Conservation (phyloP, 129 eudicot genomes). For the Artemisia annua region DNA sequence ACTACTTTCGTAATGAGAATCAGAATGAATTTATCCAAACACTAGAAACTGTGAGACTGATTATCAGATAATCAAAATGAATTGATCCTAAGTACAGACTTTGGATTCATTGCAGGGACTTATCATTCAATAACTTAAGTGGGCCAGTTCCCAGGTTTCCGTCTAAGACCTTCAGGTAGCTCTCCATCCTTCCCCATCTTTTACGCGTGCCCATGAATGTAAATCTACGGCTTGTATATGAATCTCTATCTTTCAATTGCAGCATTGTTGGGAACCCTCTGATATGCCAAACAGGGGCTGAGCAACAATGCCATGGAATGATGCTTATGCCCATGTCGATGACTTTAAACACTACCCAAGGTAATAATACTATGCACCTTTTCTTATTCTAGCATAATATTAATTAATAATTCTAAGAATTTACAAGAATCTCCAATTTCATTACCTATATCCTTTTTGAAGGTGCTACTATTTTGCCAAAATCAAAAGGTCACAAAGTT, state of each 20-base stretch:
- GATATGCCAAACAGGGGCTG: constrained; percentile 63
- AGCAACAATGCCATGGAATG: constrained; percentile 56
- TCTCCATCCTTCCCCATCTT: background rate
- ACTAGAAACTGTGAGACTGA: background rate
- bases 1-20: background rate
- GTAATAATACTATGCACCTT: constrained; percentile 36
- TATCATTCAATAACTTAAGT: constrained; percentile 81
- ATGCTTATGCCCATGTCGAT: constrained; percentile 82
- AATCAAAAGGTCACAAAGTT: constrained; percentile 52
- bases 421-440: background rate
- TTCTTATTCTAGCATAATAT: constrained; percentile 8
- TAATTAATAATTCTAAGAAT: background rate
- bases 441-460: constrained; percentile 3
- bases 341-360: constrained; percentile 65
- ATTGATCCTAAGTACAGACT: background rate
- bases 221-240: constrained; percentile 6
- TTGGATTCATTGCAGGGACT: constrained; percentile 51
- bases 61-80: background rate
- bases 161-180: constrained; percentile 82
- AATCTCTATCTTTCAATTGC: constrained; percentile 20
- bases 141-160: constrained; percentile 80
- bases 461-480: constrained; percentile 48
- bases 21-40: constrained; percentile 1
- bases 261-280: constrained; percentile 81
- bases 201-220: background rate